Base-by-base conservation (phyloP, 139 green algal species). In the Volvox africanus region DNA sequence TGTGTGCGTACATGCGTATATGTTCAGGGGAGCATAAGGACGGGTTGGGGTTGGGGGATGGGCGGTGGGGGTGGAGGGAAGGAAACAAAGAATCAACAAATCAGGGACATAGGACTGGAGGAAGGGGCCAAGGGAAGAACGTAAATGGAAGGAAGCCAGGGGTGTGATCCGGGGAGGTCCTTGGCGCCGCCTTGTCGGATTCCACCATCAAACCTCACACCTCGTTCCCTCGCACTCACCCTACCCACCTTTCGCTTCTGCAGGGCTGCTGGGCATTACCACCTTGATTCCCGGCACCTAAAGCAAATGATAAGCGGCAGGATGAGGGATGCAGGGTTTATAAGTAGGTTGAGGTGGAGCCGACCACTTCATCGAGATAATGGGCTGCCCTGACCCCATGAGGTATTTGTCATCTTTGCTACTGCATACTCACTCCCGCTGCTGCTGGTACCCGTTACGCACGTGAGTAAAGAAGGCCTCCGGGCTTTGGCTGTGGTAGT, bases 401-500 rank as follows among this genome's bases (percentile, higher is more conserved):
- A 19, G 37, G 9, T 6, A n/a, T 11, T 6, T 55, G 0, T 30
- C 1, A 44, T 6, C 44, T 20, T 35, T 67, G 44, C 44, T 55
- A 55, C 44, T 55, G 44, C n/a, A n/a, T n/a, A n/a, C n/a, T n/a
- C n/a, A n/a, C 44, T 55, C 44, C 9, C 9, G 44, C 44, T 55
- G 44, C 44, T 55, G 44, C 9, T 9, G 44, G 44, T 55, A 55
- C 44, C 9, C 44, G 44, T 55, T 55, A 96, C 97, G 96, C 26
- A 98, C 94, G 85, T 99, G 97, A 11, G 95, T 97, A 93, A 99
- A 99, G 91, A 99, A 99, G 12, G 96, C 93, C 93, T 99, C 98
- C 13, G 97, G 97, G n/a, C 95, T 97, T 92, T 99, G 97, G 22
- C 95, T 98, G 94, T 99, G 98, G 95, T 99, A 99, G 95, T 99